phyloP scores from a whole-genome alignment of 176 grass and related monocot genomes.

The Bromus sterilis region DNA sequence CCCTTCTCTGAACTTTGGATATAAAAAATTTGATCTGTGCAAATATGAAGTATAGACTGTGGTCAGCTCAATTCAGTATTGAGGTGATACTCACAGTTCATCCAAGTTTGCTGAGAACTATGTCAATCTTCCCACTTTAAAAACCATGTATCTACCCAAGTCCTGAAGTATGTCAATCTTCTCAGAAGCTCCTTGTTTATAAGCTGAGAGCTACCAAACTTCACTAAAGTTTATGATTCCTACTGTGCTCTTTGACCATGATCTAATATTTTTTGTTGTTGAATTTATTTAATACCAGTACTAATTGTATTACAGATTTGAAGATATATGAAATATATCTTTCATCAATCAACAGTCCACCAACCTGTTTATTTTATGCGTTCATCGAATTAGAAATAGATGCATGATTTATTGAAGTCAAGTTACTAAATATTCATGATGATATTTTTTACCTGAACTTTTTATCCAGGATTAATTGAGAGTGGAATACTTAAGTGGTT shows the following conservation, averaged over 20 bases:
- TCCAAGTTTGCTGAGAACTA: neutral
- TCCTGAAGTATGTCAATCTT: neutral
- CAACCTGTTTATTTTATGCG: neutral
- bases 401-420: constrained; percentile 1
- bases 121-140: neutral
- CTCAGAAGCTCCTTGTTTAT: neutral
- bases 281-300: neutral
- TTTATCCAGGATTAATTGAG: constrained; percentile 59
- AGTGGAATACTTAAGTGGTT: constrained; percentile 60
- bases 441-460: neutral
- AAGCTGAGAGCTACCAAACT: neutral
- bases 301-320: neutral
- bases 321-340: neutral
- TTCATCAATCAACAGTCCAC: neutral
- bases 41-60: neutral
- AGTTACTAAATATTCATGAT: neutral
- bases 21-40: neutral
- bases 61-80: neutral
- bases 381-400: neutral
- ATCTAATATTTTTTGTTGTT: neutral
- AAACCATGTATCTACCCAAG: neutral
- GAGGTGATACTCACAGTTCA: neutral
- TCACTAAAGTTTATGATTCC: neutral
- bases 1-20: neutral
- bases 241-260: neutral